Evolutionary conservation across 306 rosid species (phyloP).

Genomic region (Dryas alaskensis): DNA sequence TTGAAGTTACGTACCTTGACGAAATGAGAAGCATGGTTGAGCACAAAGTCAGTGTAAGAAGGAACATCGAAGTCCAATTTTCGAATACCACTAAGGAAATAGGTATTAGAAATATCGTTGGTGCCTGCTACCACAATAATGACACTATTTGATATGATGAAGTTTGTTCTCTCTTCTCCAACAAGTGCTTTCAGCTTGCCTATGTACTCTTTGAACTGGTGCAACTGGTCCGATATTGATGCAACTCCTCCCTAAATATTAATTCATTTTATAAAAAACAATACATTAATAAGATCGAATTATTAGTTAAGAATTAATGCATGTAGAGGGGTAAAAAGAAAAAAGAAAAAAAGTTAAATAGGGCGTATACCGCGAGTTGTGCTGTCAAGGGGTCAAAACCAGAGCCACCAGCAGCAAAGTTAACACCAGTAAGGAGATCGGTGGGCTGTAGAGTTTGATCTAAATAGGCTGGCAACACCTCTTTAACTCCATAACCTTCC

Average conservation of each 20-base stretch:
- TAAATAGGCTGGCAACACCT: constrained; percentile 29
- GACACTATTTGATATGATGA: constrained; percentile 45
- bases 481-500: constrained; percentile 43
- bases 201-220: constrained; percentile 44
- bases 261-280: too few species aligned
- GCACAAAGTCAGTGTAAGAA: constrained; percentile 46
- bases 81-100: constrained; percentile 29
- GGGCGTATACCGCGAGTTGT: constrained; percentile 21
- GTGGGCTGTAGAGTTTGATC: constrained; percentile 21
- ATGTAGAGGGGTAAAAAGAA: too few species aligned
- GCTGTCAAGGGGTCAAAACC: constrained; percentile 53
- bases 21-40: constrained; percentile 37
- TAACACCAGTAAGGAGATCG: constrained; percentile 44
- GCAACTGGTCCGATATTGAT: constrained; percentile 43
- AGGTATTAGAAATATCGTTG: constrained; percentile 57
- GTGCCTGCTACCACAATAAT: constrained; percentile 45
- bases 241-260: constrained; percentile 31
- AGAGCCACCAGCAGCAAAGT: constrained; percentile 50
- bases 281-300: too few species aligned
- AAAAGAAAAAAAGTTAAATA: too few species aligned
- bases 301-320: too few species aligned
- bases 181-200: constrained; percentile 37
- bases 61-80: constrained; percentile 33
- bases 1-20: constrained; percentile 37
- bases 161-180: constrained; percentile 47